These are phyloP conservation scores for Xylaria cubensis DNA, from an alignment of 495 filamentous ascomycete species.

Conservation along the genomic window DNA sequence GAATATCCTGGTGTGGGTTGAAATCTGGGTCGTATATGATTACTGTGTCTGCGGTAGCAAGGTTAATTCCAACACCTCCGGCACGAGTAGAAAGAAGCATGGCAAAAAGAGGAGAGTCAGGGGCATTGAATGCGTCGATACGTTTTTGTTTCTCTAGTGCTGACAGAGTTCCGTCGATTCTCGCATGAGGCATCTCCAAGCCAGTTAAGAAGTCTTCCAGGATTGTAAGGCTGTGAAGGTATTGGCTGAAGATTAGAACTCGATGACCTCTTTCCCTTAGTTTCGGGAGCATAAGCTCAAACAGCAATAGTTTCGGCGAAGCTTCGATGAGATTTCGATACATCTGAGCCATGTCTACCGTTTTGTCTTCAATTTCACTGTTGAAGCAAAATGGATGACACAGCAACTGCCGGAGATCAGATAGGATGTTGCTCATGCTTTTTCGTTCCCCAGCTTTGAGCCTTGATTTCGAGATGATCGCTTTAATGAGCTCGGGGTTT, in stretches of 20 bases:
- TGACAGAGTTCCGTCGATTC: constrained; percentile 83
- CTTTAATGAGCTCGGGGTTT: constrained; percentile 85
- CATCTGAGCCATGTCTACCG: constrained; percentile 54
- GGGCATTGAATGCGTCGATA: constrained; percentile 92
- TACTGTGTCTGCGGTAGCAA: constrained; percentile 96
- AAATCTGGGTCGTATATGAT: constrained; percentile 99
- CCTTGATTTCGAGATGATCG: constrained; percentile 74
- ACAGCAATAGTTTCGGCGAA: constrained; percentile 84
- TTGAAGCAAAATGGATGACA: constrained; percentile 97
- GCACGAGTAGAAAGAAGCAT: constrained; percentile 94
- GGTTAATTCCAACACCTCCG: constrained; percentile 96
- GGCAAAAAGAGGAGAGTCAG: constrained; percentile 79
- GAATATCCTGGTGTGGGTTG: constrained; percentile 97
- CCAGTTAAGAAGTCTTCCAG: constrained; percentile 88
- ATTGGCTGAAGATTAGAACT: constrained; percentile 96
- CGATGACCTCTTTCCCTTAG: constrained; percentile 87
- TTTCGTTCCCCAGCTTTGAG: constrained; percentile 73
- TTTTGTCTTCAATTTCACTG: constrained; percentile 82
- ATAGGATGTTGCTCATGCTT: constrained; percentile 89
- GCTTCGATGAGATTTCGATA: constrained; percentile 88
- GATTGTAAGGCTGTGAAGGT: constrained; percentile 85
- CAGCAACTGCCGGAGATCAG: constrained; percentile 93
- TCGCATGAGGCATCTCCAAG: constrained; percentile 71
- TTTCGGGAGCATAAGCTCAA: constrained; percentile 90
- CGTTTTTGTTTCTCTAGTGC: constrained; percentile 88